These are phyloP conservation scores for Cynanchum wilfordii DNA, from an alignment of 257 asterid genomes.

Conservation along the genomic window DNA sequence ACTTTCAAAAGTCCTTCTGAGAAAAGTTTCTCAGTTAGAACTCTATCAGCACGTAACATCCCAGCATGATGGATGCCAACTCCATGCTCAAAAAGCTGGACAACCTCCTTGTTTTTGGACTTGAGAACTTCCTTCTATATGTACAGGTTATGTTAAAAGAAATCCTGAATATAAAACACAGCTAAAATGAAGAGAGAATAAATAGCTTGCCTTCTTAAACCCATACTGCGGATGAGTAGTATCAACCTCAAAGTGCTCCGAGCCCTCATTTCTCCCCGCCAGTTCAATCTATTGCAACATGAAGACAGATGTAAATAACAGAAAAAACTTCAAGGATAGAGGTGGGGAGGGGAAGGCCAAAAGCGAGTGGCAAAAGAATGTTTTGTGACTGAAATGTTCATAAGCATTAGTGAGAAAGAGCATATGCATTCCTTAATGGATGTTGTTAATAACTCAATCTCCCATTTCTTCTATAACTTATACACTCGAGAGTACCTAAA, in stretches of 20 bases:
- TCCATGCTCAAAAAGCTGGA: slow-evolving; percentile 77
- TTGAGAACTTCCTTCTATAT: slow-evolving; percentile 82
- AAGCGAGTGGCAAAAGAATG: neutral
- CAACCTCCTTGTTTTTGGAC: slow-evolving; percentile 91
- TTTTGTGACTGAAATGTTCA: neutral
- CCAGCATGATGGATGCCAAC: slow-evolving; percentile 99
- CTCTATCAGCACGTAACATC: slow-evolving; percentile 92
- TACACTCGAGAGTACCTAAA: neutral
- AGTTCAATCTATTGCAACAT: slow-evolving; percentile 64
- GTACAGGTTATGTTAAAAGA: slow-evolving; percentile 24
- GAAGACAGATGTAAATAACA: neutral
- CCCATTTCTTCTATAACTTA: neutral
- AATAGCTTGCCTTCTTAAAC: slow-evolving; percentile 60
- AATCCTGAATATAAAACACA: slow-evolving; percentile 18
- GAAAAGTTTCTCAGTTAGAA: slow-evolving; percentile 91
- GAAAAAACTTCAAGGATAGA: neutral
- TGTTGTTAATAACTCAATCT: neutral
- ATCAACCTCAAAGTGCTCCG: slow-evolving; percentile 60
- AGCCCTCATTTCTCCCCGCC: slow-evolving; percentile 49
- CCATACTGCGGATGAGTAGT: slow-evolving; percentile 78
- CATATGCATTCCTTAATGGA: neutral
- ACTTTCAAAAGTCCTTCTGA: slow-evolving; percentile 92
- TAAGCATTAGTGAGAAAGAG: neutral
- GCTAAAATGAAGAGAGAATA: slow-evolving; percentile 19
- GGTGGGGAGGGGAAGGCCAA: neutral